Evolutionary conservation across 352 stramenopile genomes (phyloP), one percentile per base, ranked within the genome.

Genomic region (Plasmopara viticola): DNA sequence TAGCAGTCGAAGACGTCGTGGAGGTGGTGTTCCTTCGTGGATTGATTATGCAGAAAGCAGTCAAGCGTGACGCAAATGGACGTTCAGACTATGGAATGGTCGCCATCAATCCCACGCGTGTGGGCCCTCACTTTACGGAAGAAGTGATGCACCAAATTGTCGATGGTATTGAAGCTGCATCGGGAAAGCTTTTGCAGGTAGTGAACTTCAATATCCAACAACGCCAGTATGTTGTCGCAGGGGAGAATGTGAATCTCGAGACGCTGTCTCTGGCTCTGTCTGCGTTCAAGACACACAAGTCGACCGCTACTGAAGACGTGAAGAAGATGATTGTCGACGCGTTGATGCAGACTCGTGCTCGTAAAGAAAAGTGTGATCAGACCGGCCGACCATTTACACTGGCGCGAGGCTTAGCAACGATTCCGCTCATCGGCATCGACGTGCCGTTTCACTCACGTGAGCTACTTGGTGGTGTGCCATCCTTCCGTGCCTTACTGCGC

Each of bases 161-260:
- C 4, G 68, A 88, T 33, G 66, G 63, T 15, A 83, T 95, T 39
- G 68, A 70, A 37, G 53, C 60, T 17, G 64, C 68, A 10, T 89
- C 75, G 0, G 64, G 68, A 10, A 84, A 92, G 63, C 65, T 95
- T 8, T 61, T 92, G 6, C 85, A 95, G 49, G 78, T 95, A 4
- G 84, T 95, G 40, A 95, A 95, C 63, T 94, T 86, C 51, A 95
- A 95, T 67, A 77, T 94, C 9, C 68, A 90, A 51, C 74, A 80
- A 54, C 60, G 64, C 6, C 86, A 95, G 69, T 94, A 94, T 50
- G 85, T 94, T 9, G 77, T 94, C 25, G 84, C 86, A 14, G 84
- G 84, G 31, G 78, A 93, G 25, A 80, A 87, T 17, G 72, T 85
- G 9, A 93, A 89, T 51, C 66, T 95, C 3, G 82, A 93, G 58